Conservation (phyloP, 2,329 filamentous ascomycete genomes). For the Sclerotinia subarctica region DNA sequence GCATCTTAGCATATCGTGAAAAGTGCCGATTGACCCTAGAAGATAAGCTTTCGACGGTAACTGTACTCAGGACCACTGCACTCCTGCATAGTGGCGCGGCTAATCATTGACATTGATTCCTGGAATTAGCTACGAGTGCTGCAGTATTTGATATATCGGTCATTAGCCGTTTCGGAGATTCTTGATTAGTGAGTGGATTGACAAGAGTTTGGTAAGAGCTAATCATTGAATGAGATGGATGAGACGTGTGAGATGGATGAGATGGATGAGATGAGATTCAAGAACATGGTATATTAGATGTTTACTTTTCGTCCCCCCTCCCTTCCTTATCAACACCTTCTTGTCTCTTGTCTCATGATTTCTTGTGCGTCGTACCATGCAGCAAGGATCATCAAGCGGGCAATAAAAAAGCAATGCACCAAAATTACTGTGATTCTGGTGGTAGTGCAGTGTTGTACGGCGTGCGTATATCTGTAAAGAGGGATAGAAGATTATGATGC, state of each 20-base stretch:
- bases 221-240: too few species aligned
- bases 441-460: neutral
- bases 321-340: too few species aligned
- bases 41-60: neutral
- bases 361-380: too few species aligned
- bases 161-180: neutral
- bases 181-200: too few species aligned
- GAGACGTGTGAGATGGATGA: too few species aligned
- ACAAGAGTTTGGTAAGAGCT: too few species aligned
- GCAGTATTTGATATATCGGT: neutral
- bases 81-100: neutral
- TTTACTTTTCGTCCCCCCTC: too few species aligned
- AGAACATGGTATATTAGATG: too few species aligned
- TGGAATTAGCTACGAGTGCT: neutral
- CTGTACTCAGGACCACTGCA: neutral
- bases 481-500: too few species aligned
- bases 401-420: neutral
- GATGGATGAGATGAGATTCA: too few species aligned
- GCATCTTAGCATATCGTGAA: constrained; percentile 3
- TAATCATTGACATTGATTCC: neutral
- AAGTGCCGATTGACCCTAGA: neutral
- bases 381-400: neutral
- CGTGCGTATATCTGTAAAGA: neutral
- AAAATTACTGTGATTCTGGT: too few species aligned
- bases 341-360: too few species aligned